These are phyloP conservation scores for Mortierella polycephala DNA, from an alignment of 371 early-diverging fungal genomes.

Conservation along the genomic window DNA sequence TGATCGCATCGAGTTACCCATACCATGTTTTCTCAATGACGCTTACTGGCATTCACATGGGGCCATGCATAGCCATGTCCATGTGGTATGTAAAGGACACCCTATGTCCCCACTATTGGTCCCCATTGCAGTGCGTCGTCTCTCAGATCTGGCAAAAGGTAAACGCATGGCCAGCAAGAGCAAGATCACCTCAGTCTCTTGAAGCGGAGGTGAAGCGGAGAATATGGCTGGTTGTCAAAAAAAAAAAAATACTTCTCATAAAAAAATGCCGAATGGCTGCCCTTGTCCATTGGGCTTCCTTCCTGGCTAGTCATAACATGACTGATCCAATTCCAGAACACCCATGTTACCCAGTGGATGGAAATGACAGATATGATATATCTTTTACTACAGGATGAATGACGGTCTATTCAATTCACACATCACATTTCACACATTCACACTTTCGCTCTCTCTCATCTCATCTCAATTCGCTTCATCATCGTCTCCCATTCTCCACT, in stretches of 20 bases:
- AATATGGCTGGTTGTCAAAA: not conserved
- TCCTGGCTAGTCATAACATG: too few relatives aligned
- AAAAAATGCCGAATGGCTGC: not conserved
- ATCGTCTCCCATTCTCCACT: not conserved
- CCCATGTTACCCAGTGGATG: not conserved
- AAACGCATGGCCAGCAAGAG: too few relatives aligned
- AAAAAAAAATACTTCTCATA: not conserved
- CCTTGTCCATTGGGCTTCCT: not conserved
- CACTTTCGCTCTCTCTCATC: not conserved
- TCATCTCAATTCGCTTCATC: not conserved
- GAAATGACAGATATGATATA: not conserved
- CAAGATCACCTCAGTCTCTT: not conserved
- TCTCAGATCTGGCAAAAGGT: too few relatives aligned
- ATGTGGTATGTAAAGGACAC: too few relatives aligned
- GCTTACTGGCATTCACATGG: too few relatives aligned
- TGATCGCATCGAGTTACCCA: too few relatives aligned
- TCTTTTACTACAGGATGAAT: not conserved
- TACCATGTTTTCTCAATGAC: too few relatives aligned
- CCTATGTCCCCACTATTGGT: too few relatives aligned
- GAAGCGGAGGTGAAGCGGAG: conserved; percentile 13
- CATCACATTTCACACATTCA: not conserved
- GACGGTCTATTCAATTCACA: not conserved
- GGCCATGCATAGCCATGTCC: too few relatives aligned
- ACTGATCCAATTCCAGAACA: too few relatives aligned
- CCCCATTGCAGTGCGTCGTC: too few relatives aligned